Evolutionary conservation across 2,329 filamentous ascomycete genomes (phyloP).

Genomic region (Talaromyces islandicus): DNA sequence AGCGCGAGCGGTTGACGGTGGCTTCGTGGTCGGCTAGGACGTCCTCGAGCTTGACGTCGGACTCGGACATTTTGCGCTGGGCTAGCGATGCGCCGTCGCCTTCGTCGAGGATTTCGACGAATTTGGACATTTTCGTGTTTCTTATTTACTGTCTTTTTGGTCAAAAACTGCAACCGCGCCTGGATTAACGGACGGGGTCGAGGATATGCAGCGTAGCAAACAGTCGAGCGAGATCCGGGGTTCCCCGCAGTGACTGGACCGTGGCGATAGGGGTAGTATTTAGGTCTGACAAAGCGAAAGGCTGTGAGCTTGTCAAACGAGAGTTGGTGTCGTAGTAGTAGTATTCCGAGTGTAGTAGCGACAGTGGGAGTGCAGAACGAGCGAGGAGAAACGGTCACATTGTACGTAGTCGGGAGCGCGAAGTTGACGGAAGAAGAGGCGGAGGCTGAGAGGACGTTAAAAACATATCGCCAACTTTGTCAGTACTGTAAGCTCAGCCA

Average conservation of each 20-base stretch:
- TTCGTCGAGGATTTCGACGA: slow-evolving; percentile 38
- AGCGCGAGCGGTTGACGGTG: slow-evolving; percentile 27
- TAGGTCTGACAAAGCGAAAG: neutral
- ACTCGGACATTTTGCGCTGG: slow-evolving; percentile 29
- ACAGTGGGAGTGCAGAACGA: neutral
- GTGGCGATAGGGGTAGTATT: neutral
- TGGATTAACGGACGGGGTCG: neutral
- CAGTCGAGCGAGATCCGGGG: neutral
- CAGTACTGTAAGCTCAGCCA: neutral
- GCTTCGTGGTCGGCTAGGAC: slow-evolving; percentile 37
- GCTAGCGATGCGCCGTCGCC: slow-evolving; percentile 16
- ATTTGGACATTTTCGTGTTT: slow-evolving; percentile 25
- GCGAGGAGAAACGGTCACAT: neutral
- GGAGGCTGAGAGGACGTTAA: too few species aligned
- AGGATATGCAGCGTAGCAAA: neutral
- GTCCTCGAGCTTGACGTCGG: slow-evolving; percentile 38
- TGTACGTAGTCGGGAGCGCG: neutral
- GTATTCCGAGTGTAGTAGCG: neutral
- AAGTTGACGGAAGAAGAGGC: neutral
- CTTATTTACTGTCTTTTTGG: too few species aligned
- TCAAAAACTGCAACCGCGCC: neutral
- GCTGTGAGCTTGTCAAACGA: neutral
- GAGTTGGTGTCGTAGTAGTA: neutral
- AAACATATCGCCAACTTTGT: neutral
- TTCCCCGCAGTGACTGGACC: neutral